Evolutionary conservation across 495 filamentous ascomycete genomes (phyloP).

Genomic region (Hapsidospora chrysogenum): DNA sequence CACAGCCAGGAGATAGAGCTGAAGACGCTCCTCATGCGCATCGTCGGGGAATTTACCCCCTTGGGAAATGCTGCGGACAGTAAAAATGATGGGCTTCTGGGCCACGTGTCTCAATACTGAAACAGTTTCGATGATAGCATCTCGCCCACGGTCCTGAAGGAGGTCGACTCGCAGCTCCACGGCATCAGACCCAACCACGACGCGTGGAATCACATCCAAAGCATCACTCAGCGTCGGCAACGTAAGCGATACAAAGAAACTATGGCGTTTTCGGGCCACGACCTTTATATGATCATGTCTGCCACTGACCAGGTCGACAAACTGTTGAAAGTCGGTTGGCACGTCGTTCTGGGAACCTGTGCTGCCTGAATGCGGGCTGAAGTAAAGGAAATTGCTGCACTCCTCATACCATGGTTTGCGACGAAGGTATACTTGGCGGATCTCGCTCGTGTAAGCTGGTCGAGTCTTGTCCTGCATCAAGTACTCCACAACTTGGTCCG

Average conservation of each 20-base stretch:
- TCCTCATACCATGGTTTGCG: slow-evolving; percentile 82
- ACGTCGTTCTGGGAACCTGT: background rate
- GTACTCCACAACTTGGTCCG: slow-evolving; percentile 77
- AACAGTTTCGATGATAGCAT: slow-evolving; percentile 70
- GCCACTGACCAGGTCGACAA: slow-evolving; percentile 59
- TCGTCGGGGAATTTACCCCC: slow-evolving; percentile 80
- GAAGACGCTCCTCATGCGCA: slow-evolving; percentile 46
- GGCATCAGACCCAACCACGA: slow-evolving; percentile 76
- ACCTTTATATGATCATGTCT: slow-evolving; percentile 43
- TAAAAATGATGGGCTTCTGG: slow-evolving; percentile 86
- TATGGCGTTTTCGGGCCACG: slow-evolving; percentile 54
- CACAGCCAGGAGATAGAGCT: slow-evolving; percentile 62
- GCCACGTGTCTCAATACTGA: slow-evolving; percentile 58
- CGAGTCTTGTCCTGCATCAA: slow-evolving; percentile 79
- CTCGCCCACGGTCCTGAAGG: slow-evolving; percentile 55
- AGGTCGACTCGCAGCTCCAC: slow-evolving; percentile 91
- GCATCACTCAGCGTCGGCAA: slow-evolving; percentile 52
- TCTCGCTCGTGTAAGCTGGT: slow-evolving; percentile 87
- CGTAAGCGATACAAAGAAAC: slow-evolving; percentile 88
- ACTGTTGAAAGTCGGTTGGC: slow-evolving; percentile 63
- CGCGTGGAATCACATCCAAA: slow-evolving; percentile 46
- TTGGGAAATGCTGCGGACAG: slow-evolving; percentile 69
- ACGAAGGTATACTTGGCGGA: slow-evolving; percentile 81
- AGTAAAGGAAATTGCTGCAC: slow-evolving; percentile 92
- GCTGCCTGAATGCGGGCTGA: slow-evolving; percentile 42